These are phyloP conservation scores for Phaeosphaeria sp. DNA, from an alignment of 2,329 filamentous ascomycete genomes.

Conservation along the genomic window DNA sequence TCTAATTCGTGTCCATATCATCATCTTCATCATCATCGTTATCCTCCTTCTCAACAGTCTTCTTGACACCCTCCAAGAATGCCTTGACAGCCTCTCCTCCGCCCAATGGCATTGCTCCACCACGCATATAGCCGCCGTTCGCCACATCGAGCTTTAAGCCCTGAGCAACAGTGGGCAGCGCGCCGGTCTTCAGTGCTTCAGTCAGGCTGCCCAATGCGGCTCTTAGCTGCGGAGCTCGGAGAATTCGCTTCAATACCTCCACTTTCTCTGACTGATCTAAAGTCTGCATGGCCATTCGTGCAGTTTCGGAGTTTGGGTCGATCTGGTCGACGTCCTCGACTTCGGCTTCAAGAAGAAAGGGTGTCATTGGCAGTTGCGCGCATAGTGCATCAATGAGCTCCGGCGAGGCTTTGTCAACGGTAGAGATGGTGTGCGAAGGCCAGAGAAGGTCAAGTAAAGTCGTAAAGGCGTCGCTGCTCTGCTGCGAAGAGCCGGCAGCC, in stretches of 20 bases:
- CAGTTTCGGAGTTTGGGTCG: slow-evolving; percentile 72
- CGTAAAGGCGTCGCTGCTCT: slow-evolving; percentile 72
- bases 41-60: slow-evolving; percentile 67
- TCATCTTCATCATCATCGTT: slow-evolving; percentile 33
- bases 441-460: slow-evolving; percentile 86
- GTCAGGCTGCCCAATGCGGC: slow-evolving; percentile 87
- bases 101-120: slow-evolving; percentile 82
- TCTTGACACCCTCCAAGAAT: slow-evolving; percentile 89
- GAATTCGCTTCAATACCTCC: slow-evolving; percentile 76
- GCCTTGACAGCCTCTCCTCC: slow-evolving; percentile 88
- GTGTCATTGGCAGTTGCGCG: slow-evolving; percentile 75
- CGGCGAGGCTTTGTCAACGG: slow-evolving; percentile 71
- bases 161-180: slow-evolving; percentile 86
- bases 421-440: slow-evolving; percentile 76
- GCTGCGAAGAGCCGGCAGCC: slow-evolving; percentile 43
- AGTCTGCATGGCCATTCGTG: slow-evolving; percentile 75
- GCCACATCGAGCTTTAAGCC: slow-evolving; percentile 80
- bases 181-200: slow-evolving; percentile 86
- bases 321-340: slow-evolving; percentile 64
- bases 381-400: slow-evolving; percentile 76
- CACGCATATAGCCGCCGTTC: slow-evolving; percentile 81
- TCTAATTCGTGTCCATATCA: slow-evolving; percentile 44
- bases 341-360: slow-evolving; percentile 78
- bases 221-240: slow-evolving; percentile 88
- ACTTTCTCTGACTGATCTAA: slow-evolving; percentile 80